Conservation (phyloP, 1,284 basidiomycete species). For the Apiotrichum montevideense region DNA sequence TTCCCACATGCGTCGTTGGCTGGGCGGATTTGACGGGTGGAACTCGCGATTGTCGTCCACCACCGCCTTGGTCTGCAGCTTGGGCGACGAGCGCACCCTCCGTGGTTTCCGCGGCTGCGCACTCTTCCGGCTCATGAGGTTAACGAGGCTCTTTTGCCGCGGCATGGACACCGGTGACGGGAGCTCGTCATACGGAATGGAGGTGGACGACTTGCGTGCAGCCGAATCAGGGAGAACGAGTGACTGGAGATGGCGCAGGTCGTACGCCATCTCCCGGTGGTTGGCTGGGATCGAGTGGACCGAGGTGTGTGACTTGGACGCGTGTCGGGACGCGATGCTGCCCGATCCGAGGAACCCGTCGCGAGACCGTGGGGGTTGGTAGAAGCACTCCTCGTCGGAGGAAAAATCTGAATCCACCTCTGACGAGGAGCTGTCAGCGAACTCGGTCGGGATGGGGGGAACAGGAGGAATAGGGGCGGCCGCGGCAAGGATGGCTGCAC, state of each 20-base stretch:
- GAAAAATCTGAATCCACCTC: neutral
- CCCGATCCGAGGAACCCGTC: neutral
- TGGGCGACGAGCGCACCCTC: neutral
- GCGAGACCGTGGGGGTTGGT: neutral
- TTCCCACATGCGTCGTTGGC: conserved; percentile 30
- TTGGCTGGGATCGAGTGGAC: neutral
- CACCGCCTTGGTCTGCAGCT: neutral
- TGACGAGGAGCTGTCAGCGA: neutral
- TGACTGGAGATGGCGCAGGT: neutral
- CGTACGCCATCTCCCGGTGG: neutral
- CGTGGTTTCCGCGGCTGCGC: neutral
- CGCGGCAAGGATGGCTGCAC: neutral
- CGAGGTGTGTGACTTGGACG: neutral
- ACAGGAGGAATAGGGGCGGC: no score
- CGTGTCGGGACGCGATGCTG: neutral
- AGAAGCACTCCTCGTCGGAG: neutral
- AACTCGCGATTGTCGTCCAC: conserved; percentile 23
- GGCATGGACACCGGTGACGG: neutral
- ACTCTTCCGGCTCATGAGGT: neutral
- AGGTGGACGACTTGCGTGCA: neutral
- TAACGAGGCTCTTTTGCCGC: neutral
- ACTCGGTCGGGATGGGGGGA: neutral
- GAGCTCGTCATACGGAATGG: neutral
- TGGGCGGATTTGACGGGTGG: conserved; percentile 25
- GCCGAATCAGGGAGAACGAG: neutral